These are phyloP conservation scores for Clonostachys sp. DNA, from an alignment of 2,329 filamentous ascomycete genomes.

Conservation along the genomic window DNA sequence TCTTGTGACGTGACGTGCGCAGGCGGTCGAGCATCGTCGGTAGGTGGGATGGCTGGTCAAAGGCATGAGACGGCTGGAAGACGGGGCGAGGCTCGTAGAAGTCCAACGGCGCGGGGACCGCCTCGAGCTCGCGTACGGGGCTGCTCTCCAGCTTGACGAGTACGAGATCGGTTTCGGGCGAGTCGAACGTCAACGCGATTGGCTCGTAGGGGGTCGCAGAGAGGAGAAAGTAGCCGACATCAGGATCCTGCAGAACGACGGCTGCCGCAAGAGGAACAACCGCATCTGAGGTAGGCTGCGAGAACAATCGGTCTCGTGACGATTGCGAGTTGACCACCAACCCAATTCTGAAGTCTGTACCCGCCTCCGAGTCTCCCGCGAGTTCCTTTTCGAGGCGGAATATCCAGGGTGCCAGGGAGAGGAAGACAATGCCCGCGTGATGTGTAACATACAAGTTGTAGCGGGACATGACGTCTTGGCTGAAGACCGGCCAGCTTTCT, in stretches of 20 bases:
- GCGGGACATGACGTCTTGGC: conserved; percentile 53
- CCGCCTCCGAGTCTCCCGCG: conserved; percentile 47
- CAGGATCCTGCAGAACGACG: conserved; percentile 51
- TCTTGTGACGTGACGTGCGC: conserved; percentile 55
- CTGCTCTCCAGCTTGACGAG: conserved; percentile 33
- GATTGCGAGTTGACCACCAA: conserved; percentile 55
- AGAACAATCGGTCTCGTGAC: conserved; percentile 53
- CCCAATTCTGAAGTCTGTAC: conserved; percentile 57
- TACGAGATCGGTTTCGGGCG: conserved; percentile 40
- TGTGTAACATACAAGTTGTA: conserved; percentile 62
- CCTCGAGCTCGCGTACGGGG: conserved; percentile 1
- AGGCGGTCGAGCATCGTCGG: conserved; percentile 51
- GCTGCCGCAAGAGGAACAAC: conserved; percentile 47
- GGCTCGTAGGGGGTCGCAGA: conserved; percentile 55
- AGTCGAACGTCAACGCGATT: conserved; percentile 54
- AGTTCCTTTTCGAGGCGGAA: conserved; percentile 61
- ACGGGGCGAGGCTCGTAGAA: conserved; percentile 61
- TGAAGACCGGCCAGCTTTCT: conserved; percentile 60
- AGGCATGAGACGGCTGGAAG: conserved; percentile 58
- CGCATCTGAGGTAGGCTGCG: conserved; percentile 41
- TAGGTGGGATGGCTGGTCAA: conserved; percentile 53
- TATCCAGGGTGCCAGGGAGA: conserved; percentile 59
- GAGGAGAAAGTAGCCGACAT: conserved; percentile 59
- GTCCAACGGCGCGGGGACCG: conserved; percentile 28
- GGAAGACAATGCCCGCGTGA: conserved; percentile 52